Base-by-base conservation (phyloP, 2,329 filamentous ascomycete species). In the Penicillium sp. region DNA sequence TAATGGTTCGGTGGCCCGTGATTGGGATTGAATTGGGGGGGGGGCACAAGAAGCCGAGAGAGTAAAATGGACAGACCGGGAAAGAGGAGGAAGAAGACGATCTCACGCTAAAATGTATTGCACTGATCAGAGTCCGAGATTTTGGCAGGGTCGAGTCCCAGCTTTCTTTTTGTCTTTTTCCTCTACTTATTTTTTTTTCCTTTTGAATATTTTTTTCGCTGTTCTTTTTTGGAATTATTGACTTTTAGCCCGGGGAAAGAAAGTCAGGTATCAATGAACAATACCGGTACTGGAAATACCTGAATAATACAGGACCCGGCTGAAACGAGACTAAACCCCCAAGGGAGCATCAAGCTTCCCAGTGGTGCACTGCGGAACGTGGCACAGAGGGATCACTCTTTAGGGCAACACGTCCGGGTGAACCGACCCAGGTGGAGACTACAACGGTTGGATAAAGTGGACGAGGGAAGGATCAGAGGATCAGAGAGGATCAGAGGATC, bases 291-390 rank as follows among this genome's bases (percentile, higher is more conserved):
- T 45, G 15, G 53, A 45, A 55, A 55, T 55, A 44, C 37, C 10
- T 22, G 22, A 42, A n/a, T 42, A 17, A 30, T 24, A 53, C 50
- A 37, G 12, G 30, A 33, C 30, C 30, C 30, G 12, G n/a, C 45
- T 49, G 26, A 30, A 30, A 49, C 45, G 15, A 49, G 45, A 4
- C 45, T 47, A 33, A 42, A 28, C 50, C 15, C 10, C 12, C 60
- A 59, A 60, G 53, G 60, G 56, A 62, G 60, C 60, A 57, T 63
- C 60, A 62, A 51, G 30, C 49, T 22, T 35, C 47, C 44, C 37
- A 26, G 17, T 26, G 24, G 53, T 55, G 53, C 53, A 33, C 24
- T 30, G 26, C 44, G 53, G 53, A 62, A 62, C 57, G 60, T 62
- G 60, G 60, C 56, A 62, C 60, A 59, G 35, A 62, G 38, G 33